These are phyloP conservation scores for Helotiales sp. DNA, from an alignment of 2,329 filamentous ascomycete genomes.

Conservation along the genomic window DNA sequence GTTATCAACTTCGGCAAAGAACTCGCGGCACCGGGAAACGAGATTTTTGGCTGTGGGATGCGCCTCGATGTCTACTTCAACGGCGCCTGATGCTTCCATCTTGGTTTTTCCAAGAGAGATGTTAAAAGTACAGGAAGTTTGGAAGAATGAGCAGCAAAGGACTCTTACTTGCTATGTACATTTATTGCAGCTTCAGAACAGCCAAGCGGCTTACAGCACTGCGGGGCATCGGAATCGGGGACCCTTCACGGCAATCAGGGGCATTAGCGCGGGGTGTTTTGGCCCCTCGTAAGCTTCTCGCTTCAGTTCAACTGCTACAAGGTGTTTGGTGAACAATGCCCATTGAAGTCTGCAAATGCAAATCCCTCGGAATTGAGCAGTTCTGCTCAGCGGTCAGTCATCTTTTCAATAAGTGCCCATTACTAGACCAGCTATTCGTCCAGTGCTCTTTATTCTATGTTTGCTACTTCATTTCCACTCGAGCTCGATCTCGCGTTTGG, in stretches of 20 bases:
- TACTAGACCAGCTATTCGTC: no score
- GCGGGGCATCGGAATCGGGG: neutral
- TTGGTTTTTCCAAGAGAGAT: no score
- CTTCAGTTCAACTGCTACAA: no score
- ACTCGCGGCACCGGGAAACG: slow-evolving; percentile 28
- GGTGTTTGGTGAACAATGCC: no score
- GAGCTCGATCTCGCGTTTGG: no score
- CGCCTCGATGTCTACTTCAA: slow-evolving; percentile 16
- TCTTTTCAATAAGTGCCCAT: no score
- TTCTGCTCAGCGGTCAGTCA: no score
- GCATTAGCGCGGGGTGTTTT: neutral
- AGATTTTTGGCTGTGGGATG: slow-evolving; percentile 25
- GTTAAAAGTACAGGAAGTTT: no score
- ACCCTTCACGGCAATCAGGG: neutral
- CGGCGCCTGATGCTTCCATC: slow-evolving; percentile 7
- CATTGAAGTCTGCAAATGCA: no score
- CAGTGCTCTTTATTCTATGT: no score
- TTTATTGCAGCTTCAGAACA: neutral
- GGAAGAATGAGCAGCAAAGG: neutral
- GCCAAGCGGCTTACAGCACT: neutral
- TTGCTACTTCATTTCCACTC: no score
- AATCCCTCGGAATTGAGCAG: no score
- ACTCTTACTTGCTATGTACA: neutral
- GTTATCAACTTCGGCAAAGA: slow-evolving; percentile 42
- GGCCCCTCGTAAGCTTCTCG: neutral